Evolutionary conservation across 2,329 filamentous ascomycete genomes (phyloP).

Genomic region (Exophiala sideris): DNA sequence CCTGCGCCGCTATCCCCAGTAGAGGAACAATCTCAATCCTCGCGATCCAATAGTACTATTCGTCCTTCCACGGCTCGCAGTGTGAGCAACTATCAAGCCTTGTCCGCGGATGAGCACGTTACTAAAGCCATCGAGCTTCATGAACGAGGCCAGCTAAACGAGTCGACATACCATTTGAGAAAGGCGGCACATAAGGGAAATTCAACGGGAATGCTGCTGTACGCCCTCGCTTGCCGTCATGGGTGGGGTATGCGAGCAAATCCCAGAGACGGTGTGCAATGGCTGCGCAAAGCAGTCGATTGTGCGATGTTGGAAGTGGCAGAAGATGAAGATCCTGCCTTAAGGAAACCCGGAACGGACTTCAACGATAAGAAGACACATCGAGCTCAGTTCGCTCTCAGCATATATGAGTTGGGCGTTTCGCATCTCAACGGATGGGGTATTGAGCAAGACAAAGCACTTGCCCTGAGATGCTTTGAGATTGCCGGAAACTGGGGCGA

Average conservation of each 20-base stretch:
- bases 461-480: constrained; percentile 91
- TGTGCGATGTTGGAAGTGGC: constrained; percentile 77
- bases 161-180: constrained; percentile 93
- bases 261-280: constrained; percentile 82
- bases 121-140: constrained; percentile 87
- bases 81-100: constrained; percentile 27
- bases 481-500: constrained; percentile 96
- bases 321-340: constrained; percentile 64
- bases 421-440: constrained; percentile 99
- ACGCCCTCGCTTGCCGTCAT: constrained; percentile 89
- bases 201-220: constrained; percentile 92
- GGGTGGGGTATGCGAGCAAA: constrained; percentile 98
- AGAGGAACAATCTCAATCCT: constrained; percentile 52
- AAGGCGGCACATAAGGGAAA: constrained; percentile 81
- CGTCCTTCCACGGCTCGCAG: constrained; percentile 36
- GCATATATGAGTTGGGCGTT: constrained; percentile 93
- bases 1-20: constrained; percentile 28
- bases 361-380: constrained; percentile 72
- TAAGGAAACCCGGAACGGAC: constrained; percentile 57
- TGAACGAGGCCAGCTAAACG: constrained; percentile 79
- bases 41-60: constrained; percentile 63
- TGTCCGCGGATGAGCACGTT: constrained; percentile 74
- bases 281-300: constrained; percentile 88
- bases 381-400: constrained; percentile 89
- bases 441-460: constrained; percentile 82